Percentiles rank a stretch among this genome's conserved stretches.
These are phyloP conservation scores for Clonostachys sp. DNA, from an alignment of 2,329 filamentous ascomycete species.

Conservation along the genomic window DNA sequence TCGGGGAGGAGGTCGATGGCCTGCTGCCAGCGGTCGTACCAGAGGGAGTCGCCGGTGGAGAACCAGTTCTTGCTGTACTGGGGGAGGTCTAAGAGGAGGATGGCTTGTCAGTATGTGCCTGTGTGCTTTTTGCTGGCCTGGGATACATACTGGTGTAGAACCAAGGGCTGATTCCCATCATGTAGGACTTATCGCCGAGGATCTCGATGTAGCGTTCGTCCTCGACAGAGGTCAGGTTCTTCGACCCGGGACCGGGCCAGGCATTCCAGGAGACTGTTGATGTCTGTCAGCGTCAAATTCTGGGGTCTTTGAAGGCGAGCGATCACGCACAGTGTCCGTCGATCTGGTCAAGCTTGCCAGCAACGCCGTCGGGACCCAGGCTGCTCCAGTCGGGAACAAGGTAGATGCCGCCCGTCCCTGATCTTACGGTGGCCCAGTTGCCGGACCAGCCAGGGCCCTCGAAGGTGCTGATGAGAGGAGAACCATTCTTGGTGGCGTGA, in stretches of 20 bases:
- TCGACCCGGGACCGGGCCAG: constrained; percentile 26
- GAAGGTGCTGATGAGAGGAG: constrained; percentile 46
- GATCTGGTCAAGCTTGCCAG: constrained; percentile 10
- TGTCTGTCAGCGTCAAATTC: constrained; percentile 1
- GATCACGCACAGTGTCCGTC: constrained; percentile 13
- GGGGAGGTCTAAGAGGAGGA: constrained; percentile 32
- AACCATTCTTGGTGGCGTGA: constrained; percentile 16
- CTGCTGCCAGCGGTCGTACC: constrained; percentile 54
- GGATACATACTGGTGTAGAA: constrained; percentile 40
- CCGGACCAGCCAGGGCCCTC: constrained; percentile 34
- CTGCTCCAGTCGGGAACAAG: constrained; percentile 41
- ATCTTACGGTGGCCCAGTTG: constrained; percentile 38
- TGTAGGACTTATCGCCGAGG: constrained; percentile 29
- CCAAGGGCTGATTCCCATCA: constrained; percentile 56
- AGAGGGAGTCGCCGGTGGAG: constrained; percentile 56
- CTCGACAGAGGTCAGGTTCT: constrained; percentile 20
- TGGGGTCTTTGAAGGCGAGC: too few relatives aligned
- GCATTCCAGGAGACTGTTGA: constrained; percentile 28
- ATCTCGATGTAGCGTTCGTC: constrained; percentile 26
- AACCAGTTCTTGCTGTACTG: constrained; percentile 58
- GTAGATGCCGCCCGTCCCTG: constrained; percentile 21
- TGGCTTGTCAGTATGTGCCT: too few relatives aligned
- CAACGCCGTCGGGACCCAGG: constrained; percentile 11
- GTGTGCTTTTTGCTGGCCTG: too few relatives aligned
- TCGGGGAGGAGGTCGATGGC: constrained; percentile 40